Evolutionary conservation across 768 basidiomycete genomes (phyloP).

Genomic region (Tricholoma furcatifolium): DNA sequence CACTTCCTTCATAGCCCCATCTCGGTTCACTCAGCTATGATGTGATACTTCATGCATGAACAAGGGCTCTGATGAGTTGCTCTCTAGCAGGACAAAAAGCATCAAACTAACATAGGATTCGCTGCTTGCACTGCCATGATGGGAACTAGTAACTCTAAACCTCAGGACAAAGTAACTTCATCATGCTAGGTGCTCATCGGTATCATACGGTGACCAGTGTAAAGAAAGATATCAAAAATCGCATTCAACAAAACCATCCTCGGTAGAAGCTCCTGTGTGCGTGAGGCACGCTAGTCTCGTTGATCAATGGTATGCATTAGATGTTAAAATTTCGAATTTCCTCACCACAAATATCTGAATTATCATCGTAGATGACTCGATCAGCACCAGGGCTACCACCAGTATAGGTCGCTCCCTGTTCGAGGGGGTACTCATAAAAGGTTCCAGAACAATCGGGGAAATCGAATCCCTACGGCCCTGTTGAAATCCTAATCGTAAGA

Average conservation of each 20-base stretch:
- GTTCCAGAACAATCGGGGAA: conserved; percentile 23
- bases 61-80: too few relatives aligned
- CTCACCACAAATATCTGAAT: conserved; percentile 25
- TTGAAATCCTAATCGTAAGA: not conserved
- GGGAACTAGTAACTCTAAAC: too few relatives aligned
- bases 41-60: too few relatives aligned
- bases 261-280: conserved; percentile 24
- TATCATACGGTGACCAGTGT: too few relatives aligned
- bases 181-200: too few relatives aligned
- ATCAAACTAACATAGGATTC: too few relatives aligned
- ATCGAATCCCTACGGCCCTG: conserved; percentile 14
- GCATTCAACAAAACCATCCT: conserved; percentile 26
- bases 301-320: not conserved
- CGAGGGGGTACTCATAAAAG: conserved; percentile 27
- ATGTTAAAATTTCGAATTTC: not conserved
- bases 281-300: conserved; percentile 24
- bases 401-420: conserved; percentile 20
- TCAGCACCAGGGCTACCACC: conserved; percentile 29
- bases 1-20: too few relatives aligned
- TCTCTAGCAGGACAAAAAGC: too few relatives aligned
- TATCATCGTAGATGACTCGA: conserved; percentile 28
- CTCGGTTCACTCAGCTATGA: too few relatives aligned
- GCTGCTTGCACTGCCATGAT: too few relatives aligned
- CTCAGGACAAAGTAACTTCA: too few relatives aligned
- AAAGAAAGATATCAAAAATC: too few relatives aligned